Base-by-base conservation (phyloP, 1,284 basidiomycete genomes). In the Cutaneotrichosporon mucoides region DNA sequence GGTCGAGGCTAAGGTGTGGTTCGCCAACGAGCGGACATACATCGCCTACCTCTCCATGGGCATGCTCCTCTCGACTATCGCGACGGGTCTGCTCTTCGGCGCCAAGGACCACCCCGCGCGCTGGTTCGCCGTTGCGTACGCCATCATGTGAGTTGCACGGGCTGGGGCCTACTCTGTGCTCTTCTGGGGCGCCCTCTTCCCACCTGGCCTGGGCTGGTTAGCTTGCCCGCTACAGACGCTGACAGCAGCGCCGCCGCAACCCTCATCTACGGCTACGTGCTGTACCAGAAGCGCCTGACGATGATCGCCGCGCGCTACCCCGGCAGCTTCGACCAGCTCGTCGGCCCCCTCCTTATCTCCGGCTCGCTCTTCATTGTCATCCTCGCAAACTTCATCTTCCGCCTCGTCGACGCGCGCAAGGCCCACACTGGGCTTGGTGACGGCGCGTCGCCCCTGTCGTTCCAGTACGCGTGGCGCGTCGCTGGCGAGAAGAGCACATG, bases 1-100 rank as follows among this genome's bases (percentile, higher is more conserved):
- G 66, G 91, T 99, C 42, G 95, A 99, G 77, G 89, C 89, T 37
- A 99, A 99, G 74, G 95, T 99, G 45, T 99, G 95, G 90, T 97
- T 99, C 79, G 94, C 96, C 6, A 97, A 98, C 75, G 96, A 99
- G 79, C 83, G 96, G 67, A 99, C 93, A 3, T 96, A 90, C 90
- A 84, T 96, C 53, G 85, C 93, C 0, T 97, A 94, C 85, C 80
- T 96, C 53, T 91, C 90, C 66, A 87, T 90, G 55, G 85, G 90
- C 4, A 81, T 98, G 46, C 82, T 98, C 16, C 82, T 97, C 58
- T 92, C 88, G 5, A 88, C 91, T 0, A 85, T 99, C 44, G 83
- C 93, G 0, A 81, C 95, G n/a, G 93, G 91, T 0, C 82, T 99
- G 55, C 70, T 70, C 44, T 73, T 69, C 57, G 76, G 66, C 53